Evolutionary conservation across 2,329 filamentous ascomycete species (phyloP).

Genomic region (Neoarthrinium moseri): DNA sequence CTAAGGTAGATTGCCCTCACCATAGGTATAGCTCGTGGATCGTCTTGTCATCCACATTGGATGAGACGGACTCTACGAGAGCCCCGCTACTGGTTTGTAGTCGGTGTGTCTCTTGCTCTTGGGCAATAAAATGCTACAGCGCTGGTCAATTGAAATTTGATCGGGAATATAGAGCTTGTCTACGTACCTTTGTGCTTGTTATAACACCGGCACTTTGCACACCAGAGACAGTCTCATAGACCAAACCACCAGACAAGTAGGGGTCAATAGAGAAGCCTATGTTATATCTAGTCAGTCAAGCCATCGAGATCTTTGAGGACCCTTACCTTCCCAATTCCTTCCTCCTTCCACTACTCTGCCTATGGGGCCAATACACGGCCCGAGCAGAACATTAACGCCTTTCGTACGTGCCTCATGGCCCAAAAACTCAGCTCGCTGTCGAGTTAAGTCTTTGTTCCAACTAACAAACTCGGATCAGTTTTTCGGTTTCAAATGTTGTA

Average conservation of each 20-base stretch:
- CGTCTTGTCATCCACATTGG: conserved; percentile 51
- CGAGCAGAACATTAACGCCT: conserved; percentile 67
- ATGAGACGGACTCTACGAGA: conserved; percentile 46
- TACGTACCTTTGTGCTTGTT: conserved; percentile 15
- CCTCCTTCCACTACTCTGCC: conserved; percentile 51
- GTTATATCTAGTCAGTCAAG: background rate
- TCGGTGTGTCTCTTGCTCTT: conserved; percentile 67
- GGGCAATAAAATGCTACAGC: conserved; percentile 57
- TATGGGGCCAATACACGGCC: conserved; percentile 59
- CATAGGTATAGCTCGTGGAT: conserved; percentile 57
- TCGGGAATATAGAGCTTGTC: no score
- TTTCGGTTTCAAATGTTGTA: no score
- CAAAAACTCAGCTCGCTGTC: conserved; percentile 62
- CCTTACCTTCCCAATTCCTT: conserved; percentile 47
- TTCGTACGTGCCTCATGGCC: conserved; percentile 64
- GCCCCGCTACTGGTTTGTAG: conserved; percentile 55
- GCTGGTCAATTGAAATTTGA: conserved; percentile 33
- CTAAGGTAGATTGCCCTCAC: conserved; percentile 23
- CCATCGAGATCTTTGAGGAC: background rate
- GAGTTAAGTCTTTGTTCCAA: conserved; percentile 63
- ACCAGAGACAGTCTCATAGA: conserved; percentile 48
- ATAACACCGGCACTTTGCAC: conserved; percentile 32
- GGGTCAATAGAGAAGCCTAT: conserved; percentile 42
- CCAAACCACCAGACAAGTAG: conserved; percentile 51
- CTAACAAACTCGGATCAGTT: no score